These are phyloP conservation scores for Lepidopterella palustris DNA, from an alignment of 495 filamentous ascomycete genomes.

Conservation along the genomic window DNA sequence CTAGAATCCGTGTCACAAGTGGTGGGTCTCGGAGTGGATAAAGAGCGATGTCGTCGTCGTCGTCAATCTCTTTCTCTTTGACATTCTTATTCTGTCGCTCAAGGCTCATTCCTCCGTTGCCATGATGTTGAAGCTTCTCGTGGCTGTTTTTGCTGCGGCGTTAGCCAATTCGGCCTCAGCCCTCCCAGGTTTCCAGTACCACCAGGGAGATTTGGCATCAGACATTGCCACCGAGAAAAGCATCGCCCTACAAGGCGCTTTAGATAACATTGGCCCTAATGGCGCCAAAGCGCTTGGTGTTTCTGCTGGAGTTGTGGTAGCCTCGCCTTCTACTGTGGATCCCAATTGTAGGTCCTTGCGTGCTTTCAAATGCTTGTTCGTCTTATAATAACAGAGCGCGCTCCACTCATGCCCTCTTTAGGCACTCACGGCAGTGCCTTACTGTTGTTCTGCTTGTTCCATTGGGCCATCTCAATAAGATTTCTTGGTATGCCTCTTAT, in stretches of 20 bases:
- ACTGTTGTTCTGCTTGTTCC: too few species aligned
- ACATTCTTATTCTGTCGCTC: too few species aligned
- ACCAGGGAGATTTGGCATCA: background rate
- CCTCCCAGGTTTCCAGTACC: background rate
- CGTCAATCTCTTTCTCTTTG: too few species aligned
- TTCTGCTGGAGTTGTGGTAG: slow-evolving; percentile 12
- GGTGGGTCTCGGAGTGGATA: too few species aligned
- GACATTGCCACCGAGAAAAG: background rate
- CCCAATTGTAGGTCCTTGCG: slow-evolving; percentile 16
- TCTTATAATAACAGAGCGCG: too few species aligned
- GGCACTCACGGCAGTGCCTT: too few species aligned
- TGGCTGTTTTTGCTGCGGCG: background rate
- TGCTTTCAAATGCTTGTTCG: background rate
- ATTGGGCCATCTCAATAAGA: too few species aligned
- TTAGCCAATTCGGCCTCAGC: background rate
- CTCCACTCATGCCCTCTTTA: too few species aligned
- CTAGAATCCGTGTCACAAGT: too few species aligned
- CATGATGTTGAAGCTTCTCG: background rate
- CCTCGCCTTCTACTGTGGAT: slow-evolving; percentile 12
- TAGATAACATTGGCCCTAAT: slow-evolving; percentile 21
- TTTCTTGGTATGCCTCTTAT: background rate
- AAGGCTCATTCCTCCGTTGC: background rate
- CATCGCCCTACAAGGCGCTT: slow-evolving; percentile 9
- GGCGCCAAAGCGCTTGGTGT: slow-evolving; percentile 18
- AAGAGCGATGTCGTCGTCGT: too few species aligned